Base-by-base conservation (phyloP, 2,329 filamentous ascomycete genomes). In the Exophiala calicioides region DNA sequence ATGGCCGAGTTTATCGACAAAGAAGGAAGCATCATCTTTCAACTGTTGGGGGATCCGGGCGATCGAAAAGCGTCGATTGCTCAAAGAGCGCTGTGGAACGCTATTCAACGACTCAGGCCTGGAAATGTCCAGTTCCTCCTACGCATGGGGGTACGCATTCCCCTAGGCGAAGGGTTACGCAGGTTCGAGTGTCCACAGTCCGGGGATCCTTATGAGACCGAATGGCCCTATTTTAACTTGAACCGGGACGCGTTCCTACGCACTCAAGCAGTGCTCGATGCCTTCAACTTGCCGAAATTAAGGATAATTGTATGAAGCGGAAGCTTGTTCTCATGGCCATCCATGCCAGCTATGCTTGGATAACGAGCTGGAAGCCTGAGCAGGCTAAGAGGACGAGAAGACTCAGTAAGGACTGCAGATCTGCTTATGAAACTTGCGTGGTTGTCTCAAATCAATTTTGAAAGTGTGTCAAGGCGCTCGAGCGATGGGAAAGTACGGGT, bases 11-110 rank as follows among this genome's bases (percentile, higher is more conserved):
- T 36, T 19, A 36, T 44, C 33, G 13, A 20, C 19, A 44, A 37
- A 37, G 13, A 37, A 5, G 18, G 3, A 13, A 37, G 16, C 6
- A 8, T 37, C 41, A 27, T n/a, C n/a, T n/a, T n/a, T n/a, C n/a
- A n/a, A n/a, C n/a, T n/a, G n/a, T n/a, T n/a, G n/a, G n/a, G n/a
- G n/a, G n/a, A n/a, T n/a, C n/a, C n/a, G n/a, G n/a, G n/a, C n/a
- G n/a, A n/a, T n/a, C n/a, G n/a, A n/a, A n/a, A n/a, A n/a, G n/a
- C n/a, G n/a, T n/a, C n/a, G n/a, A 9, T 27, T 27, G 41, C 26
- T 13, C 41, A 44, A 37, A 35, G 41, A 37, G 41, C 41, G n/a
- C 19, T 44, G 18, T 18, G 33, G 31, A 35, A 44, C 13, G 41
- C 41, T 37, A 23, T 37, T 8, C 30, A 37, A 37, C 12, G 23